Base-by-base conservation (phyloP, 306 rosid species). In the Cucurbita argyrosperma region DNA sequence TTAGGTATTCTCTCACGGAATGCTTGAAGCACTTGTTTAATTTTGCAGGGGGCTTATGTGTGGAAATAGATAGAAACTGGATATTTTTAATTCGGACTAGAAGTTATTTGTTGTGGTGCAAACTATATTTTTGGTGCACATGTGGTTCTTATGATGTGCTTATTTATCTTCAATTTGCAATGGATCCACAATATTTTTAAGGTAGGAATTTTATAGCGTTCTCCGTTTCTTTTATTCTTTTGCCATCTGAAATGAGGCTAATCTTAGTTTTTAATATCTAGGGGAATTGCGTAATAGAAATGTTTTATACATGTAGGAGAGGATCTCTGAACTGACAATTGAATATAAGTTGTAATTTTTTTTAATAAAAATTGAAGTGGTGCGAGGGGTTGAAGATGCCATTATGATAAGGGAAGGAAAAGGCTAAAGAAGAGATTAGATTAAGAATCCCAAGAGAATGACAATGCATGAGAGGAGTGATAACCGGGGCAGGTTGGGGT, bases 1-100 rank as follows among this genome's bases (percentile, higher is more conserved):
- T 94, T 81, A 53, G 81, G 74, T 81, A 60, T 65, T 66, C 73
- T 72, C 47, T 42, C 46, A 50, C 71, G 42, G 71, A 50, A 45
- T 53, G 75, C 53, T 71, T 55, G 26, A 21, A 6, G 0, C 18
- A 62, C 40, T 77, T 75, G 60, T 64, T 58, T 60, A 43, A 42
- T 67, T 46, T 67, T 46, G 18, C 37, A 45, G 18, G 49, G 72
- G 16, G 37, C n/a, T 43, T 45, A 19, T 6, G 21, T 64, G 71
- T 64, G 51, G 71, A 19, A n/a, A 64, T 9, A 64, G 7, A n/a
- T 63, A 40, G 26, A 39, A 62, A 39, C 70, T 16, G 15, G 49
- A 63, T 40, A 64, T 5, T n/a, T 64, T 64, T 64, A 64, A 5
- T 64, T 42, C 3, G 5, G 71, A 45, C 18, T 43, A 21, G 21